A percentile compares a stretch with the other conserved stretches of the same genome.
Evolutionary conservation across 2,329 filamentous ascomycete species (phyloP).

Genomic region (Corinectria fuckeliana): DNA sequence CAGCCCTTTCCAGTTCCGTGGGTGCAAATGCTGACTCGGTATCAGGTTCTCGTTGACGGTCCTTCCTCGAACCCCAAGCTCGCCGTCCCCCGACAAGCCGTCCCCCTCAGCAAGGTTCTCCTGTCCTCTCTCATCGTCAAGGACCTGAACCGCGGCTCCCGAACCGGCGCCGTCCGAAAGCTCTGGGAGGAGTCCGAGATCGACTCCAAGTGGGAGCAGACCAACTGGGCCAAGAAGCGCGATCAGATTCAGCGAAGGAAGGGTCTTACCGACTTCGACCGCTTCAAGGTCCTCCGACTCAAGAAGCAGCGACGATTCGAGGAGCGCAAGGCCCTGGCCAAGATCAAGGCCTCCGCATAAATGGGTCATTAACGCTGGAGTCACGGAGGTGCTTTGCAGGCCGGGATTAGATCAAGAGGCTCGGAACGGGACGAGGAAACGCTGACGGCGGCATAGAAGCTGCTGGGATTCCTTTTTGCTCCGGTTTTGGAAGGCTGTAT

Average conservation of each 20-base stretch:
- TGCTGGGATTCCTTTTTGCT: slow-evolving; percentile 67
- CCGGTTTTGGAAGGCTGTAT: slow-evolving; percentile 67
- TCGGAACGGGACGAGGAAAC: slow-evolving; percentile 46
- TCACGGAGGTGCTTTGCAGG: slow-evolving; percentile 43
- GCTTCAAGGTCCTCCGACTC: slow-evolving; percentile 99
- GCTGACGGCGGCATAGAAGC: slow-evolving; percentile 53
- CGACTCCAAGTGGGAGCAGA: slow-evolving; percentile 91
- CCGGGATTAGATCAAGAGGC: slow-evolving; percentile 48
- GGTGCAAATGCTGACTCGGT: slow-evolving; percentile 37
- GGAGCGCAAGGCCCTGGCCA: slow-evolving; percentile 94
- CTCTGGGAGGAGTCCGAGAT: slow-evolving; percentile 91
- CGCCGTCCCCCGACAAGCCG: slow-evolving; percentile 84
- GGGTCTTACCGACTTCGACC: slow-evolving; percentile 96
- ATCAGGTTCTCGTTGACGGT: slow-evolving; percentile 92
- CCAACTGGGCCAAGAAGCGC: slow-evolving; percentile 93
- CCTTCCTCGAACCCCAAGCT: slow-evolving; percentile 81
- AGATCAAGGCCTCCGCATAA: slow-evolving; percentile 85
- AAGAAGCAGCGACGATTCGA: slow-evolving; percentile 99
- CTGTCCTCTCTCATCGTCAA: slow-evolving; percentile 89
- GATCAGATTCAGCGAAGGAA: slow-evolving; percentile 85
- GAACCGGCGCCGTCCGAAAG: slow-evolving; percentile 82
- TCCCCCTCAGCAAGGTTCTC: slow-evolving; percentile 81
- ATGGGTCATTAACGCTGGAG: slow-evolving; percentile 46
- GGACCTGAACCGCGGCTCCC: slow-evolving; percentile 84
- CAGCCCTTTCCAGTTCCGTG: slow-evolving; percentile 11